Evolutionary conservation across 2,329 filamentous ascomycete species (phyloP), one percentile per base, ranked within the genome.

Genomic region (Ascocoryne sarcoides): DNA sequence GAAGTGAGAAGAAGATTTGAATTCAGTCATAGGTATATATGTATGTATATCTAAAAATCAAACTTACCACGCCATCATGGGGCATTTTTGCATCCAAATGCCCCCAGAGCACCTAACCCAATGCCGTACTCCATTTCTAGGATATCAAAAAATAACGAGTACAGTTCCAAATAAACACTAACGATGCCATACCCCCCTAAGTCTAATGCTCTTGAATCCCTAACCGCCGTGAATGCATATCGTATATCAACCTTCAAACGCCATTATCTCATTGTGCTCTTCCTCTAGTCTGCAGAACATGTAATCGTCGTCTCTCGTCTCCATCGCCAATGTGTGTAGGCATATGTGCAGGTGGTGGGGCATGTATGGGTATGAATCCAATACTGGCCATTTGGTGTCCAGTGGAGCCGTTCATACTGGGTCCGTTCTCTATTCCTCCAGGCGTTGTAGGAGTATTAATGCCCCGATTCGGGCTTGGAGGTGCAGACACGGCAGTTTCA

Each of bases 401-500:
- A n/a, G n/a, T n/a, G 18, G 5, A 42, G 10, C 46, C 51, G 37
- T 51, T 50, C 26, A 46, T 45, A 17, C 41, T 40, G 16, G 31
- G 34, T 37, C 32, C 26, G 28, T 39, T 29, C 10, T 40, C 39
- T n/a, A n/a, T n/a, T 17, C 32, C 21, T 8, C 33, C 33, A 7
- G 43, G 40, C 20, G 37, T 49, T 12, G 17, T 37, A 14, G 48
- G 41, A 16, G n/a, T 39, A 20, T 39, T 50, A 29, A 50, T 48
- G 15, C 36, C 34, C 17, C 45, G 40, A 7, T 46, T 42, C 8
- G 58, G 58, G 42, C 53, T 58, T 9, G 55, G 51, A 7, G 76
- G 74, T 19, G 67, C 67, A 50, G 69, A 75, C 32, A 73, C 63
- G 1, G 75, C 79, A 2, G 79, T 72, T 41, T 71, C 64, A 55